Conservation (phyloP, 2,329 filamentous ascomycete genomes). For the Colletotrichum shisoi region DNA sequence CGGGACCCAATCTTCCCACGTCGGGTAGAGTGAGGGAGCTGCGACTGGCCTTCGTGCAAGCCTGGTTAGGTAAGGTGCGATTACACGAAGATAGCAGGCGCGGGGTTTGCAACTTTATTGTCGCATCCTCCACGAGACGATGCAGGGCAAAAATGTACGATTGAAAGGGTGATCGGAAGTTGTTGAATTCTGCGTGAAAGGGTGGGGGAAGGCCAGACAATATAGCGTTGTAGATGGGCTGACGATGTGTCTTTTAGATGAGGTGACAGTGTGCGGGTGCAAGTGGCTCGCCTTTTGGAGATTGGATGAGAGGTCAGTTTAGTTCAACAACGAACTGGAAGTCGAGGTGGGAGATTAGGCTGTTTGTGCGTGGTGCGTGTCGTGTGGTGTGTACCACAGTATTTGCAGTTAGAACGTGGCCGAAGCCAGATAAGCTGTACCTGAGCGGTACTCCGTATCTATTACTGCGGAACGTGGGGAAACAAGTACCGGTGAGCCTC, state of each 20-base stretch:
- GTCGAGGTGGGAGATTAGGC: constrained; percentile 7
- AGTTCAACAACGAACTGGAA: constrained; percentile 24
- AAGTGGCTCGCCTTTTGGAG: constrained; percentile 15
- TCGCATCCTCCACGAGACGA: constrained; percentile 21
- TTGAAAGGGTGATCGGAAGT: background rate
- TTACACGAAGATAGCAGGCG: constrained; percentile 23
- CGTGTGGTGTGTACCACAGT: constrained; percentile 11
- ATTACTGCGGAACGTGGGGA: constrained; percentile 13
- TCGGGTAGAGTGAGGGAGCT: constrained; percentile 25
- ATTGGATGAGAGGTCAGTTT: constrained; percentile 36
- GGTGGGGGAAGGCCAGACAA: background rate
- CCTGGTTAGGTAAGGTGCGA: constrained; percentile 36
- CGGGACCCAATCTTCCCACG: constrained; percentile 31
- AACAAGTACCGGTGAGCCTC: constrained; percentile 18
- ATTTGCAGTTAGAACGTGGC: constrained; percentile 7
- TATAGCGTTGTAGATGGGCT: constrained; percentile 4
- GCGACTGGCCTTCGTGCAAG: constrained; percentile 29
- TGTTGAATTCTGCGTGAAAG: background rate
- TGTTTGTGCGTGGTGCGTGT: background rate
- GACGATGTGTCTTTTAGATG: constrained; percentile 14
- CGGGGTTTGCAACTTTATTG: constrained; percentile 31
- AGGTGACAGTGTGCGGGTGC: constrained; percentile 2
- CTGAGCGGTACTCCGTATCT: constrained; percentile 8
- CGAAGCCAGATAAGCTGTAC: constrained; percentile 32
- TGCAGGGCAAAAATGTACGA: background rate